A percentile compares a stretch with the other conserved stretches of the same genome.
These are phyloP conservation scores for Oxyria digyna DNA, from an alignment of 148 eudicot species.

Conservation along the genomic window DNA sequence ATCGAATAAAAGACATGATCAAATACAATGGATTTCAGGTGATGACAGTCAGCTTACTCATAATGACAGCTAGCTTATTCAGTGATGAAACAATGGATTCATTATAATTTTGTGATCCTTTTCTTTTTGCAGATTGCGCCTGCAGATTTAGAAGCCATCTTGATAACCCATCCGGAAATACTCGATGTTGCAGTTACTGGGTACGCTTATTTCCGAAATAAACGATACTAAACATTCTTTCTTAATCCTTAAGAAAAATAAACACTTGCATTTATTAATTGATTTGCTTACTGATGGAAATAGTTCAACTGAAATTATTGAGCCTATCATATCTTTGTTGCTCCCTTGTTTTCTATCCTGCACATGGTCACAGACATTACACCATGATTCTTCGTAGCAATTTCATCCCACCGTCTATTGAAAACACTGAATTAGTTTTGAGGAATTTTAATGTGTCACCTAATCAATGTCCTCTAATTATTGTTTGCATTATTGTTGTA, in stretches of 20 bases:
- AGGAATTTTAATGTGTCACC: neutral
- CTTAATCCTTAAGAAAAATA: no score
- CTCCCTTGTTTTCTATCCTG: neutral
- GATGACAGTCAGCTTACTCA: neutral
- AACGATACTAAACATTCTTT: neutral
- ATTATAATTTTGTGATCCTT: neutral
- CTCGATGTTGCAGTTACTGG: constrained; percentile 71
- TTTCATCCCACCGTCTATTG: neutral
- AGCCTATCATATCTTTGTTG: neutral
- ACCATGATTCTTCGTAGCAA: neutral
- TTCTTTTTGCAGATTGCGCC: constrained; percentile 76
- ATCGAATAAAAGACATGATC: constrained; percentile 86
- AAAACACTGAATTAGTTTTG: neutral
- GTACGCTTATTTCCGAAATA: constrained; percentile 26
- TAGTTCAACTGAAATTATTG: neutral
- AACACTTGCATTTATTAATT: neutral
- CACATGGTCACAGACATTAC: neutral
- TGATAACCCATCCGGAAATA: constrained; percentile 69
- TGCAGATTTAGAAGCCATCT: constrained; percentile 71
- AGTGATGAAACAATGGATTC: neutral
- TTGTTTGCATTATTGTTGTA: no score
- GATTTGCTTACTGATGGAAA: neutral
- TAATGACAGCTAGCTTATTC: no score
- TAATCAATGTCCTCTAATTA: neutral
- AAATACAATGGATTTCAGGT: constrained; percentile 98